Evolutionary conservation across 495 filamentous ascomycete species (phyloP), one percentile per base, ranked within the genome.

Genomic region (Echria macrotheca): DNA sequence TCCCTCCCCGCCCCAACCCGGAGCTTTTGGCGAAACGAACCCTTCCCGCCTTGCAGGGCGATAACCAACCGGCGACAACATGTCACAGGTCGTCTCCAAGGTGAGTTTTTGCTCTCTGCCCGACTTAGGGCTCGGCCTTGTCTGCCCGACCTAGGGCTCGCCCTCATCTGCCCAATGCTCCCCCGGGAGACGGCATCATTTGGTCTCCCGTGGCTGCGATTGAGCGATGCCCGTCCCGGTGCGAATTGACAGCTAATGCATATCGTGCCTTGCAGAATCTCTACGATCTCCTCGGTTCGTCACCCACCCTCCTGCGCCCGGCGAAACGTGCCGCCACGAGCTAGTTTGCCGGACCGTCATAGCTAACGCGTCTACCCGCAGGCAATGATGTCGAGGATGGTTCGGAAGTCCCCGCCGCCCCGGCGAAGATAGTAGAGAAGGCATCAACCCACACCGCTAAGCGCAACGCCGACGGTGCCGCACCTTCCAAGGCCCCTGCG

Each of bases 381-480:
- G 95, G 96, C 73, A 87, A 94, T 70, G 84, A 86, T 66, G 87
- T 89, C 68, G 83, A 84, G 64, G 91, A 90, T 71, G 91, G 90
- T 71, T 83, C 85, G 59, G 85, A 86, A 69, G 77, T 79, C 62
- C 81, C 86, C 56, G 74, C 82, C 58, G 83, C 86, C 61, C 90
- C 89, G 63, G 80, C 86, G 39, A 87, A 86, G 76, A 84, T 87
- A 58, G 74, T 91, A 59, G 94, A 96, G 71, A 93, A 86, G 78
- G 82, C 86, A 50, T 73, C 78, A 47, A 74, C 81, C 55, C 83
- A 89, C 62, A 75, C 79, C 56, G 83, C 81, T 71, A 97, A 97
- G 84, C 89, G 89, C 71, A 94, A 95, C 72, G 83, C 78, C 66
- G 80, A 85, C 64, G 82, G 81, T 63, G 83, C 89, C 68, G 82